A percentile compares a stretch with the other conserved stretches of the same genome.
Evolutionary conservation across 2,329 filamentous ascomycete species (phyloP).

Genomic region (Fusarium sp.): DNA sequence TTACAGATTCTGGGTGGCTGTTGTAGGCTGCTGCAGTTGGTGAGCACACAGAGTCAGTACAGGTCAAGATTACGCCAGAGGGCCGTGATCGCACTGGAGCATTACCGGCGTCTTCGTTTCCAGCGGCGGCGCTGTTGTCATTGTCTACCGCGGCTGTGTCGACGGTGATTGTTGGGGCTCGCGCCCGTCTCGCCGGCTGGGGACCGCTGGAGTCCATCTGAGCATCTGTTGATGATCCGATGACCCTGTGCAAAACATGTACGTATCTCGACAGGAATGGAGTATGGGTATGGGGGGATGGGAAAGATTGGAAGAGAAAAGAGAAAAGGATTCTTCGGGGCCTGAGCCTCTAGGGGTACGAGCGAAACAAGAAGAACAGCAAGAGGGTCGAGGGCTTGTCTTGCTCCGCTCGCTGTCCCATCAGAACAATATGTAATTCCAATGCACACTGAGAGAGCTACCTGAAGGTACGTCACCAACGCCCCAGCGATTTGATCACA

Average conservation of each 20-base stretch:
- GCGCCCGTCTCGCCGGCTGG: slow-evolving; percentile 22
- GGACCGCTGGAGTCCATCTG: slow-evolving; percentile 33
- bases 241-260: slow-evolving; percentile 3
- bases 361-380: neutral
- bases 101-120: slow-evolving; percentile 38
- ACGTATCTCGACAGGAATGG: slow-evolving; percentile 8
- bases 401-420: too few species aligned
- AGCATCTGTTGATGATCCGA: slow-evolving; percentile 4
- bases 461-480: too few species aligned
- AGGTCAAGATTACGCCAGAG: neutral
- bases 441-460: too few species aligned
- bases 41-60: neutral
- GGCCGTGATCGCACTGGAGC: slow-evolving; percentile 37
- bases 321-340: neutral
- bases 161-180: slow-evolving; percentile 42
- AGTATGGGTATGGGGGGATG: neutral
- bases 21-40: neutral
- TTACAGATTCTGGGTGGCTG: slow-evolving; percentile 30
- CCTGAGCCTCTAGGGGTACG: too few species aligned
- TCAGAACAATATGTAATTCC: too few species aligned
- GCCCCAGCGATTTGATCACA: neutral
- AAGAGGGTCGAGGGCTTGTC: too few species aligned
- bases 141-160: slow-evolving; percentile 39
- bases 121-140: neutral
- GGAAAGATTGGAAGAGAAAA: neutral